Base-by-base conservation (phyloP, 1,284 basidiomycete species). In the Agroathelia rolfsii region DNA sequence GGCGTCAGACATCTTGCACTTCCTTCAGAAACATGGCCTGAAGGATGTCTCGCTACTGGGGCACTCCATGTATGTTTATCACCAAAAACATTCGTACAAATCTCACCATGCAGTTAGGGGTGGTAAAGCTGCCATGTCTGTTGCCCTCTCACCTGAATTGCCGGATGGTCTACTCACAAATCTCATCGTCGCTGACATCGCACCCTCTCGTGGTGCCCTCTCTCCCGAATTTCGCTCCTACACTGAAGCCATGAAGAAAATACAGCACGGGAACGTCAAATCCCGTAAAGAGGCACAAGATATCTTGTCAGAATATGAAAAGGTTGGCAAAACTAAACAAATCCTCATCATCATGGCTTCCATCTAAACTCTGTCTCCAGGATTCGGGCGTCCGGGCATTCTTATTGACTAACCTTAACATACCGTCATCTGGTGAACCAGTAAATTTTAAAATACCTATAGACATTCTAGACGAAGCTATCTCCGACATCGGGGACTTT, bases 71-170 rank as follows among this genome's bases (percentile, higher is more conserved):
- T 84, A 46, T 28, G 73, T 56, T 12, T 6, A 22, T n/a, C n/a
- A n/a, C n/a, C n/a, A n/a, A n/a, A n/a, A n/a, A n/a, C n/a, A n/a
- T n/a, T n/a, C n/a, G n/a, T n/a, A n/a, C n/a, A n/a, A n/a, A n/a
- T n/a, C n/a, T n/a, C n/a, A n/a, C n/a, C n/a, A 8, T 16, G 24
- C n/a, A 33, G 2, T 18, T 39, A 87, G 83, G 82, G 88, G 89
- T 37, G 89, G 89, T 9, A 93, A 93, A 55, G 82, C 76, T 1
- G 83, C 80, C 0, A 88, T 88, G 84, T 52, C 78, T 1, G 58
- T 85, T 18, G 85, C 87, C 0, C 67, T 93, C 14, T 51, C 66
- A 47, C 58, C 70, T 18, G 50, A 62, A 3, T 61, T 68, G 12
- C 65, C 69, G 3, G 31, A 53, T 11, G 58, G 55, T 28, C 55